Conservation (phyloP, 1,284 basidiomycete species). For the Anthracocystis walkeri region DNA sequence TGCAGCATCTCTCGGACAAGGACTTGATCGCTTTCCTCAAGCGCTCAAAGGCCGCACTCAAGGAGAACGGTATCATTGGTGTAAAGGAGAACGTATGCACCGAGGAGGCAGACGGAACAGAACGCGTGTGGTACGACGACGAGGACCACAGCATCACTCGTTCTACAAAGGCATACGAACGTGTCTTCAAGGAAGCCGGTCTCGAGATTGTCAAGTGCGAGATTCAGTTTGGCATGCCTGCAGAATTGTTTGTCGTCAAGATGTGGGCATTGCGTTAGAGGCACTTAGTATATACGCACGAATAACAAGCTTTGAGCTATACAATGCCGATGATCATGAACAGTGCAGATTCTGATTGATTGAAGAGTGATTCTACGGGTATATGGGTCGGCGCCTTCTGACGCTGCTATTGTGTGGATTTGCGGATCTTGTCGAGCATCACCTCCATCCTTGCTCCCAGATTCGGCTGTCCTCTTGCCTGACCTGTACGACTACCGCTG, state of each 20-base stretch:
- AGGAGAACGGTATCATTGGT: slow-evolving; percentile 60
- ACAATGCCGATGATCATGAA: neutral
- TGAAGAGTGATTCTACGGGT: slow-evolving; percentile 16
- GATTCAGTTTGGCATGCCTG: slow-evolving; percentile 64
- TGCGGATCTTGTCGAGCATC: slow-evolving; percentile 66
- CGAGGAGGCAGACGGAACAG: slow-evolving; percentile 62
- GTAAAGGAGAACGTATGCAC: slow-evolving; percentile 68
- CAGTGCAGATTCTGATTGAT: neutral
- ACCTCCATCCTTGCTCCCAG: slow-evolving; percentile 65
- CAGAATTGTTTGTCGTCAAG: slow-evolving; percentile 66
- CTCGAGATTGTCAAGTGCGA: slow-evolving; percentile 61
- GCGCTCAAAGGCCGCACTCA: slow-evolving; percentile 56
- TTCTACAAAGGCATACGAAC: slow-evolving; percentile 64
- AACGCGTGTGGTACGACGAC: slow-evolving; percentile 66
- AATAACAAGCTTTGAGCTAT: neutral
- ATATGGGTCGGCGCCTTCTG: slow-evolving; percentile 1
- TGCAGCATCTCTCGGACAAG: slow-evolving; percentile 67
- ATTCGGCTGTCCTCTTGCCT: slow-evolving; percentile 65
- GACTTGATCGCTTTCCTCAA: slow-evolving; percentile 64
- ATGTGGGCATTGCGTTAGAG: slow-evolving; percentile 58
- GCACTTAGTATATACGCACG: neutral
- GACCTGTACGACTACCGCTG: slow-evolving; percentile 56
- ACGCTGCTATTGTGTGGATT: slow-evolving; percentile 16
- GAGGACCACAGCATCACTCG: slow-evolving; percentile 68
- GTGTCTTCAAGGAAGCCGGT: slow-evolving; percentile 64